phyloP scores from a whole-genome alignment of 805 yeast species.

The Wickerhamomyces mucosus region DNA sequence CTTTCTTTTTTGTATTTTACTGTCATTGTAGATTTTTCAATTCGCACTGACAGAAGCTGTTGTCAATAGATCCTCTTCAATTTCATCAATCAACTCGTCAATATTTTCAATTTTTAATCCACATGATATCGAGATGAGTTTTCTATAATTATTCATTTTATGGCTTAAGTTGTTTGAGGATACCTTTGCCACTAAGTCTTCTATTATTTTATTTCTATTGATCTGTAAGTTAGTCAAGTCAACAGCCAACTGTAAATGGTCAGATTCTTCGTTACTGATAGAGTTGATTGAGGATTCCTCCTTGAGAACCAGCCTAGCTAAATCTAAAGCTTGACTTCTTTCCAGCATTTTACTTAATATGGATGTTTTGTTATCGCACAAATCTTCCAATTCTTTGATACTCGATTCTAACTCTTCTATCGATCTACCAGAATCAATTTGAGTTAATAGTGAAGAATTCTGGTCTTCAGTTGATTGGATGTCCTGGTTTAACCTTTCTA shows the following conservation, averaged over 20 bases:
- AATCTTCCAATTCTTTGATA: conserved; percentile 10
- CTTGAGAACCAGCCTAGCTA: conserved; percentile 48
- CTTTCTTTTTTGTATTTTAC: too few relatives aligned
- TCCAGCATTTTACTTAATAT: conserved; percentile 40
- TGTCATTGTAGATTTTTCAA: too few relatives aligned
- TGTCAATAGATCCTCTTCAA: conserved; percentile 34
- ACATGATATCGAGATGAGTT: conserved; percentile 66
- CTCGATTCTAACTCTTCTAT: conserved; percentile 11
- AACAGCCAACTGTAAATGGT: conserved; percentile 22
- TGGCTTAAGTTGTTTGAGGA: conserved; percentile 34
- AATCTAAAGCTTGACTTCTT: conserved; percentile 51
- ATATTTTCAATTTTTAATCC: conserved; percentile 74
- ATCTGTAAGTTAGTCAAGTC: conserved; percentile 45
- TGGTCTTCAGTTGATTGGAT: conserved; percentile 26
- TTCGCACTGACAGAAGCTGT: conserved; percentile 6
- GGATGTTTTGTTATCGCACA: conserved; percentile 20
- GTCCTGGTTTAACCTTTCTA: conserved; percentile 31
- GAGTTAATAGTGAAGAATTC: conserved; percentile 16
- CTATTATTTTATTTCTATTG: conserved; percentile 33
- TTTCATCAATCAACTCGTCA: conserved; percentile 73
- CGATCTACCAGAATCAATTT: conserved; percentile 13
- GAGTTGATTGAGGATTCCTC: conserved; percentile 31
- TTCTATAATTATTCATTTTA: conserved; percentile 72
- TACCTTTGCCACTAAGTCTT: conserved; percentile 42
- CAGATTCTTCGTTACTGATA: conserved; percentile 1